Base-by-base conservation (phyloP, 169 alveolate species). In the Plasmodium relictum region DNA sequence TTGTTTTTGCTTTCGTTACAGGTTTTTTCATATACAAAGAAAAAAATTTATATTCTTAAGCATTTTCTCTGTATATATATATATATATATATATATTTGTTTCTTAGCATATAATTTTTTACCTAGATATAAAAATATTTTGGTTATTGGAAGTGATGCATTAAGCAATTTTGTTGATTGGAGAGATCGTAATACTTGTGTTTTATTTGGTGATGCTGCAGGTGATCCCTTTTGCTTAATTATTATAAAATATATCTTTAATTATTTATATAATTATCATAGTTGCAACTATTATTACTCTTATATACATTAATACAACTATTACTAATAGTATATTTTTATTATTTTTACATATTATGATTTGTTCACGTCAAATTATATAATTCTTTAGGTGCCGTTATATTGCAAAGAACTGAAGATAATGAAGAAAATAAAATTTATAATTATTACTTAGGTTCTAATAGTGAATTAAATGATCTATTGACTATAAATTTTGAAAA, bases 141-240 rank as follows among this genome's bases (percentile, higher is more conserved):
- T 92, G 63, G 52, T 92, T 8, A 86, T 92, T 14, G 95, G 95
- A 6, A 89, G 93, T 44, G 95, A 92, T 41, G 95, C 94, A 22
- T 78, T 92, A 41, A 70, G 92, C 66, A 90, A 92, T 24, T 92
- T 92, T 91, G 86, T 92, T 0, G 95, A 92, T 62, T 92, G 95
- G 95, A 41, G 62, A 10, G 95, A 92, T 52, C 85, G 95, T 7
- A 92, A 92, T 48, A 92, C 95, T 18, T 92, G 95, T 41, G 88
- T 92, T 48, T 83, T 92, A 6, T 92, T 92, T 44, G 95, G 95
- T 1, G 95, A 92, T 50, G 95, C 74, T 8, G 94, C 95, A 45
- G 95, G 95, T 24, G 91, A 91, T 18, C 69, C 66, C 3, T 31
- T 31, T 31, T 31, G 6, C 3, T 31, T 31, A 58, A 59, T 20